These are phyloP conservation scores for Exidia glandulosa DNA, from an alignment of 768 basidiomycete species.

Conservation along the genomic window DNA sequence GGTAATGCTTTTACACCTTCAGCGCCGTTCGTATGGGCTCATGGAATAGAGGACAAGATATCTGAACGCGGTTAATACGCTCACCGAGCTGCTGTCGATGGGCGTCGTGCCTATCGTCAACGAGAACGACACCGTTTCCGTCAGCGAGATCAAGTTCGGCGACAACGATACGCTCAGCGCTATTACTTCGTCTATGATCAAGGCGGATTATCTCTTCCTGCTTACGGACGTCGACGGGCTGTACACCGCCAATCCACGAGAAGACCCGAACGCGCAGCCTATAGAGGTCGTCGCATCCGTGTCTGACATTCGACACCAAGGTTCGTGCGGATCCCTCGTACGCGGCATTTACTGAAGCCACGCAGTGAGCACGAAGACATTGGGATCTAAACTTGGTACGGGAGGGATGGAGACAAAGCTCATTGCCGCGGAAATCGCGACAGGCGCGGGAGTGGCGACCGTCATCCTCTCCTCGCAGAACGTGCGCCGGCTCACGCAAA, in stretches of 20 bases:
- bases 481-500: conserved; percentile 61
- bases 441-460: conserved; percentile 87
- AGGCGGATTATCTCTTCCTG: conserved; percentile 94
- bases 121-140: conserved; percentile 97
- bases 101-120: conserved; percentile 98
- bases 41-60: conserved; percentile 74
- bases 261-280: conserved; percentile 69
- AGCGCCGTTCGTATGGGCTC: conserved; percentile 5
- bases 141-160: conserved; percentile 99
- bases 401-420: conserved; percentile 99
- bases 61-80: conserved; percentile 91
- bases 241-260: conserved; percentile 91
- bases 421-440: conserved; percentile 96
- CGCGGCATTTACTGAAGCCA: neutral
- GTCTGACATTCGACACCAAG: conserved; percentile 66
- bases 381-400: conserved; percentile 89
- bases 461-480: conserved; percentile 78
- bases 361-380: conserved; percentile 81
- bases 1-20: conserved; percentile 12
- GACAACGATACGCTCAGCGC: conserved; percentile 98
- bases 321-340: conserved; percentile 26
- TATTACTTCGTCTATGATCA: conserved; percentile 94
- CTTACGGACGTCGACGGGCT: conserved; percentile 94
- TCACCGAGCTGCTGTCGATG: conserved; percentile 83
- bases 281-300: conserved; percentile 81